Base-by-base conservation (phyloP, 2,329 filamentous ascomycete species). In the Aspergillus sp. region DNA sequence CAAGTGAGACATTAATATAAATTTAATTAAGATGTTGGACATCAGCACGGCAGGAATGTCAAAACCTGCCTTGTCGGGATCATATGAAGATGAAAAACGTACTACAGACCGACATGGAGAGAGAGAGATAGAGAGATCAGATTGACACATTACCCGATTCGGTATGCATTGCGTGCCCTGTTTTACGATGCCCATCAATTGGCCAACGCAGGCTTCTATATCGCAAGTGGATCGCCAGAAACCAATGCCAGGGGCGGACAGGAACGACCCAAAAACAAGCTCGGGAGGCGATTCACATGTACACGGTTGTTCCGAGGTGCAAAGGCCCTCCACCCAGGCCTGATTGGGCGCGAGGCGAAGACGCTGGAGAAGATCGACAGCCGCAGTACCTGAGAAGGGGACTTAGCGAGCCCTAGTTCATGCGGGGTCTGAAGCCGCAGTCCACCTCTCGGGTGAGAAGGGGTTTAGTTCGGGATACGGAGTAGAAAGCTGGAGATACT, bases 231-330 rank as follows among this genome's bases (percentile, higher is more conserved):
- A n/a, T 7, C 14, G 14, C 36, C 36, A 42, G 36, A 14, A 42
- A 42, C 36, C 36, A 42, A 42, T 42, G 36, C 36, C 36, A 42
- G 36, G 26, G 36, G 36, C 36, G 14, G 36, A 16, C 36, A 42
- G 36, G 36, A n/a, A 42, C 36, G 36, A 42, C 36, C 14, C 16
- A 42, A 42, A 42, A 42, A 42, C 36, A 42, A 42, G 36, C 36
- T 42, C 32, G 39, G 18, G 3, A 22, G 10, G 51, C 10, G 55
- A 57, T 57, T 67, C 63, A 67, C 65, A 65, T 64, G 65, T 58
- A 36, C 6, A n/a, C 42, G 20, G 20, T 55, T 58, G 60, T 54
- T 52, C 49, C 46, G 53, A 60, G 58, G 49, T 32, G 51, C 54
- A 50, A 31, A 26, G n/a, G 14, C 20, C 29, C 26, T 36, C 11